Percentiles rank a stretch among this genome's conserved stretches.
phyloP scores from a whole-genome alignment of 139 green algal species.

The Tetradesmus obliquus region DNA sequence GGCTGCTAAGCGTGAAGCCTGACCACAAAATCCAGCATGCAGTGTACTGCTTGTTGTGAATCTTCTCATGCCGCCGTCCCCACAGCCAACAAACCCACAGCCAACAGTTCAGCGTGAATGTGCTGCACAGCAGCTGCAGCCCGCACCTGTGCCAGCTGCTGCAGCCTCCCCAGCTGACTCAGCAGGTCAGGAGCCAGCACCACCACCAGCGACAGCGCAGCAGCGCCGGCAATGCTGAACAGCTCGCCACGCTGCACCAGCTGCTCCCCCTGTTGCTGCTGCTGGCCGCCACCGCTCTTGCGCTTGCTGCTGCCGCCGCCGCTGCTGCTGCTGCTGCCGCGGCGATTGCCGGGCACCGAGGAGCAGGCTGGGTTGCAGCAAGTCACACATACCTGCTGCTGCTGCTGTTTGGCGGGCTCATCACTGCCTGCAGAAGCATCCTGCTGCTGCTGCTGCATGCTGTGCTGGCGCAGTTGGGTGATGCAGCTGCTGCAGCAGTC shows the following conservation, averaged over 20 bases:
- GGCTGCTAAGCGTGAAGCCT: too few relatives aligned
- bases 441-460: conserved; percentile 12
- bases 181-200: conserved; percentile 20
- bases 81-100: not conserved
- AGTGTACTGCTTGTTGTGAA: too few relatives aligned
- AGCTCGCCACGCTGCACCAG: not conserved
- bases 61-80: too few relatives aligned
- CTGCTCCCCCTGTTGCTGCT: conserved; percentile 16
- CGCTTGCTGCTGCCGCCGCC: conserved; percentile 15
- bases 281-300: not conserved
- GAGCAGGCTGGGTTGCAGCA: conserved; percentile 37
- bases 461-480: not conserved
- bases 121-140: not conserved
- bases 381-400: conserved; percentile 10
- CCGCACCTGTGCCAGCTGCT: conserved; percentile 34
- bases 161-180: not conserved
- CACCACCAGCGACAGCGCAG: conserved; percentile 15
- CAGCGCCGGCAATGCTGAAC: not conserved
- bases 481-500: conserved; percentile 51
- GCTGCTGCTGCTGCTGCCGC: conserved; percentile 9
- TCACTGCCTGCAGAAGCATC: not conserved
- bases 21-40: too few relatives aligned
- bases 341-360: not conserved
- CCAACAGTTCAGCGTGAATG: not conserved
- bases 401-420: not conserved